Base-by-base conservation (phyloP, 2,329 filamentous ascomycete species). In the Ambrosiella cleistominuta region DNA sequence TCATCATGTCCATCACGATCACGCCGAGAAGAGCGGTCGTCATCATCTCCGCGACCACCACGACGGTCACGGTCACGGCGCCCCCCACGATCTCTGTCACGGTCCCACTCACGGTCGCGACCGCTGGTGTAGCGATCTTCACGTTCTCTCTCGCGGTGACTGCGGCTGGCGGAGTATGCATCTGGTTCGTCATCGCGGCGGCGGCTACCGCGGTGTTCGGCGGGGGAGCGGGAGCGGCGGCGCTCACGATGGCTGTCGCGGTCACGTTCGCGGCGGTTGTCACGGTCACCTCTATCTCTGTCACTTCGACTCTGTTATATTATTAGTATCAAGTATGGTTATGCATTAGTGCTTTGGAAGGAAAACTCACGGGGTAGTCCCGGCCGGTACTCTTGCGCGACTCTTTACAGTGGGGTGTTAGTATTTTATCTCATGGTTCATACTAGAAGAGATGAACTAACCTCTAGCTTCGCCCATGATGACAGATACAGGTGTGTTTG, bases 121-220 rank as follows among this genome's bases (percentile, higher is more conserved):
- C 58, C 83, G 42, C 81, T 81, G 12, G 50, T 54, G 68, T 96
- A 96, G 67, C 90, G 80, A 65, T 96, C 91, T 71, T 97, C 91
- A 62, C 91, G 86, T 73, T 97, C 91, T 62, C 91, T 79, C 68
- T 95, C 91, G 68, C 91, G 82, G 70, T 95, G 94, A 72, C 85
- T 90, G 64, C 91, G 85, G 71, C 89, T 95, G 5, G 87, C 89
- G 17, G 90, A 95, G 72, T 97, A 97, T 59, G 86, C 83, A 70
- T 96, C 89, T 69, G 91, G 87, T 60, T 81, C 78, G 69, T 79
- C 80, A 56, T 93, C 85, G 64, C 85, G 85, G 64, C 87, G 82
- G 60, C 83, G 79, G 63, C 81, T 75, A 66, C 80, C 66, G 61
- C 72, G 78, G 67, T 87, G 82, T 65, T 86, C 83, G 11, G 38